Conservation (phyloP, 192 early-diverging fungal genomes). For the Lobosporangium transversale region DNA sequence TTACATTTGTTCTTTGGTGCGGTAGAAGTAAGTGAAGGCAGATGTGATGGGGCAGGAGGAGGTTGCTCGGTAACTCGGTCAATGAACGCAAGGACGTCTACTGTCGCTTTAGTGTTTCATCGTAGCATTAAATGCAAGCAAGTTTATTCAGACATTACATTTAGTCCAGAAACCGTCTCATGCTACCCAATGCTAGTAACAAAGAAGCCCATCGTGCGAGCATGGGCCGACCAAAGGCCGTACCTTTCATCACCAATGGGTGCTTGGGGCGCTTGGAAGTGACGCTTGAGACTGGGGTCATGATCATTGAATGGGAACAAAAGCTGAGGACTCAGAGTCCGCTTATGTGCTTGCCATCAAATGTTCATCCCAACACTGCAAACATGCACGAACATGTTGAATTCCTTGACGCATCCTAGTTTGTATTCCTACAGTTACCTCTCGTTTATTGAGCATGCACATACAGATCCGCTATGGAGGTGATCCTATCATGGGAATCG, state of each 20-base stretch:
- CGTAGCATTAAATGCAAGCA: too few relatives aligned
- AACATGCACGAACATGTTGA: not conserved
- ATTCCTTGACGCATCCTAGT: not conserved
- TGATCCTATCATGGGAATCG: constrained; percentile 36
- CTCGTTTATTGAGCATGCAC: not conserved
- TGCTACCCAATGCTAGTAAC: constrained; percentile 21
- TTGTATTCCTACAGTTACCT: not conserved
- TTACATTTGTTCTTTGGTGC: too few relatives aligned
- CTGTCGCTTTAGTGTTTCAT: too few relatives aligned
- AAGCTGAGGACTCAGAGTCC: constrained; percentile 31
- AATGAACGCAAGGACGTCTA: too few relatives aligned
- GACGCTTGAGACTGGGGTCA: constrained; percentile 49
- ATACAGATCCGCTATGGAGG: constrained; percentile 37
- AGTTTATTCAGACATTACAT: too few relatives aligned
- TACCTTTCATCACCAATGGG: constrained; percentile 19
- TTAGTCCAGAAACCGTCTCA: too few relatives aligned
- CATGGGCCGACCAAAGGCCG: constrained; percentile 39
- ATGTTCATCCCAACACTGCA: constrained; percentile 16
- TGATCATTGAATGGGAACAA: constrained; percentile 32
- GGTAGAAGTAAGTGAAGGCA: too few relatives aligned
- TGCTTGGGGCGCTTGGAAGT: constrained; percentile 46
- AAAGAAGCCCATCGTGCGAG: constrained; percentile 51
- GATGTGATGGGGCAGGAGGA: too few relatives aligned
- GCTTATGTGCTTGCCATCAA: constrained; percentile 39
- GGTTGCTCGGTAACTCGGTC: too few relatives aligned